Evolutionary conservation across 345 rosid genomes (phyloP).

Genomic region (thale cress (Arabidopsis thaliana)): DNA sequence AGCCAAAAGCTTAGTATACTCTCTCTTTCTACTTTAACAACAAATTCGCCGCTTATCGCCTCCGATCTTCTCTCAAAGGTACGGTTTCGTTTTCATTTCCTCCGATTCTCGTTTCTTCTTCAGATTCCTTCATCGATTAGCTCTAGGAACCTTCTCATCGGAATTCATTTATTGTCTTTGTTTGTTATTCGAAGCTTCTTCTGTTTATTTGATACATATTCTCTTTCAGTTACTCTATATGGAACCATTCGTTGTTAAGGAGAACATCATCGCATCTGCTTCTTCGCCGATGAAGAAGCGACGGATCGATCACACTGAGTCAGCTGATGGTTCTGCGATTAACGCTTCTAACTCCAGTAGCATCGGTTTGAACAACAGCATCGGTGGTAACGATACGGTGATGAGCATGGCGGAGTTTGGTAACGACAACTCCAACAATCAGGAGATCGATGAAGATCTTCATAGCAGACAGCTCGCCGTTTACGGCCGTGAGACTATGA

Average conservation of each 20-base stretch:
- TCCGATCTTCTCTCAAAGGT: constrained; percentile 38
- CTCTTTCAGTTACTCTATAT: constrained; percentile 40
- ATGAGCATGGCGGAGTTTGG: constrained; percentile 48
- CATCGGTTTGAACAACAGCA: constrained; percentile 29
- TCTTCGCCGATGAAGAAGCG: constrained; percentile 45
- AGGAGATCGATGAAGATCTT: constrained; percentile 75
- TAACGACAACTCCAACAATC: constrained; percentile 40
- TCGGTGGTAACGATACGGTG: constrained; percentile 26
- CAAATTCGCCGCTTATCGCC: constrained; percentile 43
- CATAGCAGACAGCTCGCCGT: constrained; percentile 86
- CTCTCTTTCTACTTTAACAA: constrained; percentile 18
- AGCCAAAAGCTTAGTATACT: neutral
- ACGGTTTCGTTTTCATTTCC: constrained; percentile 15
- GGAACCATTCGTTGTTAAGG: constrained; percentile 46
- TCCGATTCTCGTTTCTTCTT: constrained; percentile 25
- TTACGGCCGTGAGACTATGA: constrained; percentile 79
- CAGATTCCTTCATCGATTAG: constrained; percentile 32
- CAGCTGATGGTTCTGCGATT: constrained; percentile 23
- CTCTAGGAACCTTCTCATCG: constrained; percentile 19
- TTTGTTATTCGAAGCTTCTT: constrained; percentile 13
- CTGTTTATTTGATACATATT: constrained; percentile 21
- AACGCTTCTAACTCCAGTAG: constrained; percentile 8
- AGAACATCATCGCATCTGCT: constrained; percentile 38
- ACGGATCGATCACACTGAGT: constrained; percentile 46
- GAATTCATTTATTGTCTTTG: neutral